phyloP scores from a whole-genome alignment of 192 early-diverging fungal genomes.

The Backusella circina region DNA sequence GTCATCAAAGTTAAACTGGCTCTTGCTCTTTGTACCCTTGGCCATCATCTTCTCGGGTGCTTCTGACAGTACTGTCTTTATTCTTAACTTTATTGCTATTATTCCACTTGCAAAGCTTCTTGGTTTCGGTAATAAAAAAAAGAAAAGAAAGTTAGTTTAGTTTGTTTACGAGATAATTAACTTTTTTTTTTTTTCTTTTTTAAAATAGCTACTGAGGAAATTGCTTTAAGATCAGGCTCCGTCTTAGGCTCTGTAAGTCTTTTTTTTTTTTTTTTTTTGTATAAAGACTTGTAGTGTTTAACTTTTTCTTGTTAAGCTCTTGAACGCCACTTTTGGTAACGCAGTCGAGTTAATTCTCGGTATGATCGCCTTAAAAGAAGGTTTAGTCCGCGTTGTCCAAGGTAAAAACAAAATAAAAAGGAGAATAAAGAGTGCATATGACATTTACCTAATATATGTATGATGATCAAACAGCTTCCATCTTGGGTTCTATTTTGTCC shows the following conservation, averaged over 20 bases:
- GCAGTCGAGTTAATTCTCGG: slow-evolving; percentile 84
- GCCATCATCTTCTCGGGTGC: slow-evolving; percentile 68
- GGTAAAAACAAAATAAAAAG: slow-evolving; percentile 15
- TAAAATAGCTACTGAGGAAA: slow-evolving; percentile 69
- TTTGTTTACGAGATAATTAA: slow-evolving; percentile 10
- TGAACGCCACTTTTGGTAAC: slow-evolving; percentile 56
- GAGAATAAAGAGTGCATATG: background rate
- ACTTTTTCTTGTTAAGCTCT: slow-evolving; percentile 1
- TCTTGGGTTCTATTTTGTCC: slow-evolving; percentile 91
- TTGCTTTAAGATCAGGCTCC: slow-evolving; percentile 43
- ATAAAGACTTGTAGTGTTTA: background rate
- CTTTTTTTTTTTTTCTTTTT: background rate
- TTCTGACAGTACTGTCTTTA: slow-evolving; percentile 64
- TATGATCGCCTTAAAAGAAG: slow-evolving; percentile 58
- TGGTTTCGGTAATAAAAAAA: slow-evolving; percentile 25
- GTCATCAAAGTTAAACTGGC: slow-evolving; percentile 66
- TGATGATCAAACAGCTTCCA: slow-evolving; percentile 44
- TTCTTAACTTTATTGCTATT: slow-evolving; percentile 89
- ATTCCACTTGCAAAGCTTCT: slow-evolving; percentile 81
- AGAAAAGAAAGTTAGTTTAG: background rate
- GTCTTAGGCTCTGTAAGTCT: slow-evolving; percentile 27
- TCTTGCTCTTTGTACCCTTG: slow-evolving; percentile 76
- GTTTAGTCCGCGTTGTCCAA: slow-evolving; percentile 63
- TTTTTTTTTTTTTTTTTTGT: no score
- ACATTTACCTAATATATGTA: background rate